These are phyloP conservation scores for Ogataea naganishii DNA, from an alignment of 805 yeast species.

Conservation along the genomic window DNA sequence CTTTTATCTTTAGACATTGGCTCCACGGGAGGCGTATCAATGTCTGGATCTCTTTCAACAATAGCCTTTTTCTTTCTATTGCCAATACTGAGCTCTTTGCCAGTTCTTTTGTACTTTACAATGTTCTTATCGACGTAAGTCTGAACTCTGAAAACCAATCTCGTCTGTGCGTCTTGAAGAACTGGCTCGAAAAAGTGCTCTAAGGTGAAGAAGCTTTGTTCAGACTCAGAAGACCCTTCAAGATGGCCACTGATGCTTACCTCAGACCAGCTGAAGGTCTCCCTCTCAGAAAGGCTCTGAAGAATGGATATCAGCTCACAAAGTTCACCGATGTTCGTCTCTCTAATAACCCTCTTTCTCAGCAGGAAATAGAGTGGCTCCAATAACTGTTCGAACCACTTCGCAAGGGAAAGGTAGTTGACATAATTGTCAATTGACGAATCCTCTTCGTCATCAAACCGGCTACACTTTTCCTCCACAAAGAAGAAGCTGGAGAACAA, in stretches of 20 bases:
- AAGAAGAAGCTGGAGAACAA: constrained; percentile 50
- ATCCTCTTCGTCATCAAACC: not conserved
- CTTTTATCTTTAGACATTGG: constrained; percentile 7
- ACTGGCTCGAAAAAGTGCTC: constrained; percentile 64
- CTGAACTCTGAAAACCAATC: constrained; percentile 75
- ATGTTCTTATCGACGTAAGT: constrained; percentile 62
- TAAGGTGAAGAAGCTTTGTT: constrained; percentile 35
- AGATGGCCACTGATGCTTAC: no score
- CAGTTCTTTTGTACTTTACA: constrained; percentile 54
- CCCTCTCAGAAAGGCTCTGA: constrained; percentile 59
- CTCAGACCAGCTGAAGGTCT: constrained; percentile 15
- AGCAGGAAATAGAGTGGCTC: constrained; percentile 74
- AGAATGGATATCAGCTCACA: constrained; percentile 71
- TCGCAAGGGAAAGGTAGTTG: constrained; percentile 30
- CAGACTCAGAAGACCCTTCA: constrained; percentile 5
- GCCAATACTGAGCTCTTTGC: constrained; percentile 59
- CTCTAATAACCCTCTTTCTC: constrained; percentile 61
- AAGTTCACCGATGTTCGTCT: constrained; percentile 53
- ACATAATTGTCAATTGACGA: constrained; percentile 16
- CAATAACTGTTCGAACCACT: constrained; percentile 54
- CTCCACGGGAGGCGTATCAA: constrained; percentile 3
- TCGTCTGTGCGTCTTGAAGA: constrained; percentile 66
- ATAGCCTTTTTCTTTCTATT: constrained; percentile 23
- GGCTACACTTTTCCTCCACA: constrained; percentile 9
- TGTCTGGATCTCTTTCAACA: constrained; percentile 2